Percentiles rank a stretch among this genome's conserved stretches.
These are phyloP conservation scores for Prunus mume DNA, from an alignment of 306 rosid species.

Conservation along the genomic window DNA sequence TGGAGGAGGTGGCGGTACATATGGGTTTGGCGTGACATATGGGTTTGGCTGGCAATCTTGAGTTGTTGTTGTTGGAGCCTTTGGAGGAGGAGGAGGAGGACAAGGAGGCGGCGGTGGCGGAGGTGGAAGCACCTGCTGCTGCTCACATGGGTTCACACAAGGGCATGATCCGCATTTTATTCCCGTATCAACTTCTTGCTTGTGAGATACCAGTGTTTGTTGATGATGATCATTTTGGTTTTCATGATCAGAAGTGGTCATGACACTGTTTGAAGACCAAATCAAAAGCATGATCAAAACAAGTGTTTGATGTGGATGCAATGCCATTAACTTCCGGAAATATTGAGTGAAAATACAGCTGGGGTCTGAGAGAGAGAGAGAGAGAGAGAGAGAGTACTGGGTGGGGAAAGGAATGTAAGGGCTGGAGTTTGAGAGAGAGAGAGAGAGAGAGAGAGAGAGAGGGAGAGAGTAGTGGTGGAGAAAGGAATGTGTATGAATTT, in stretches of 20 bases:
- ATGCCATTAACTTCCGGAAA: constrained; percentile 35
- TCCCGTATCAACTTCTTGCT: constrained; percentile 18
- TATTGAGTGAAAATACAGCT: too few species aligned
- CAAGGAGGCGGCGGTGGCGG: constrained; percentile 13
- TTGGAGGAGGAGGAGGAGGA: constrained; percentile 24
- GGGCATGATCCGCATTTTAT: constrained; percentile 85
- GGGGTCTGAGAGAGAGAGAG: not conserved
- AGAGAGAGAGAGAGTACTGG: not conserved
- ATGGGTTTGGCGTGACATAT: not conserved
- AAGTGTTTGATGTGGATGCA: constrained; percentile 22
- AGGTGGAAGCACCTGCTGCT: constrained; percentile 26
- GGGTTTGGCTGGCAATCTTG: constrained; percentile 23
- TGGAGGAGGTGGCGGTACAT: constrained; percentile 59
- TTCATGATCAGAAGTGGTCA: constrained; percentile 9
- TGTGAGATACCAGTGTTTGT: constrained; percentile 3
- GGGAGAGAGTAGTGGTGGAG: constrained; percentile 6
- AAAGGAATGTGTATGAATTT: not conserved
- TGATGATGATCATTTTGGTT: constrained; percentile 31
- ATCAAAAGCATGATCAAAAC: constrained; percentile 19
- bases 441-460: constrained; percentile 8
- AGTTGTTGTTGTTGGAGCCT: constrained; percentile 24
- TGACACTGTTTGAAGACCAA: not conserved
- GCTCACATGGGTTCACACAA: constrained; percentile 56
- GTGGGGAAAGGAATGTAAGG: not conserved
- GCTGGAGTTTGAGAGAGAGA: not conserved